Evolutionary conservation across 345 rosid genomes (phyloP).

Genomic region (Eucalyptus cloeziana): DNA sequence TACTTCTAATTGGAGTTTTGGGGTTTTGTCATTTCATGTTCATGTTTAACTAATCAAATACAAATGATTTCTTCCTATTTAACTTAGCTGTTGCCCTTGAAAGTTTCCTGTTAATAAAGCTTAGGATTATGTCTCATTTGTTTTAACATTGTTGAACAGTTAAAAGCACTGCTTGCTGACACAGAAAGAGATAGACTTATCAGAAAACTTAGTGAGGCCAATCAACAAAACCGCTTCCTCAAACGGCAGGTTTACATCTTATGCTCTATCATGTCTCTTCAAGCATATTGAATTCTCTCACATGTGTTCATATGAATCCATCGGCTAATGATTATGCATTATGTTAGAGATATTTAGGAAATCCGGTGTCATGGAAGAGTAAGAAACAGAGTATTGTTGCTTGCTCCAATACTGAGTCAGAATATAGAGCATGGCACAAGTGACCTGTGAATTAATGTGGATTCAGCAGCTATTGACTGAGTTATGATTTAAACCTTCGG

Average conservation of each 20-base stretch:
- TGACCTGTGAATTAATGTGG: no score
- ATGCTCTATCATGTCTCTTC: background rate
- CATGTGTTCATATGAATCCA: background rate
- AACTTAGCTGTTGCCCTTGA: background rate
- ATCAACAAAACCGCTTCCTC: slow-evolving; percentile 79
- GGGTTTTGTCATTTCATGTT: background rate
- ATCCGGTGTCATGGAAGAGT: no score
- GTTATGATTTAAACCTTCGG: no score
- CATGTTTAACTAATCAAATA: background rate
- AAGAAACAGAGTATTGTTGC: no score
- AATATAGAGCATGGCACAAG: no score
- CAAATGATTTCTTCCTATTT: background rate
- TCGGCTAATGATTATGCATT: background rate
- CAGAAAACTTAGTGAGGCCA: slow-evolving; percentile 83
- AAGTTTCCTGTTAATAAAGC: background rate
- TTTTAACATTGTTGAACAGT: slow-evolving; percentile 13
- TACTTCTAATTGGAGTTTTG: background rate
- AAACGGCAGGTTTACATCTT: slow-evolving; percentile 59
- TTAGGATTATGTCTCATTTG: background rate
- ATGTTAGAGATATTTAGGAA: no score
- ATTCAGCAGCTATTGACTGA: no score
- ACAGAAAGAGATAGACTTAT: slow-evolving; percentile 62
- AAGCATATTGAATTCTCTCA: background rate
- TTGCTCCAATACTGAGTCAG: no score
- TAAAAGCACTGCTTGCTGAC: slow-evolving; percentile 56